Percentiles rank a stretch among this genome's conserved stretches.
Evolutionary conservation across 2,329 filamentous ascomycete genomes (phyloP).

Genomic region (Nemania sp.): DNA sequence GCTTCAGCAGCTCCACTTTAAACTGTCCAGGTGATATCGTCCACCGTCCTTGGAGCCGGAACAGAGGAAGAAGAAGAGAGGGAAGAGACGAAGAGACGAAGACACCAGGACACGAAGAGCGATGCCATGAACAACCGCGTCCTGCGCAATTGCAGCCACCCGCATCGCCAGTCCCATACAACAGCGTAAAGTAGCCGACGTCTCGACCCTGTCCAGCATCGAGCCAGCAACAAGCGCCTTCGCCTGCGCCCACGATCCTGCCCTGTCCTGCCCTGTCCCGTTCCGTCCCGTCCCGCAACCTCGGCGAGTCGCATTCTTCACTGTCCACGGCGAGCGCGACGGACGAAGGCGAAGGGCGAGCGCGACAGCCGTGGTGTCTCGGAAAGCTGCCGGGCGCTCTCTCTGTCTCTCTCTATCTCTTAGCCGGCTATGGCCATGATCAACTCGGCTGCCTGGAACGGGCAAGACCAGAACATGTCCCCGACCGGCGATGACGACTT

Average conservation of each 20-base stretch:
- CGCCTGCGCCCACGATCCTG: background rate
- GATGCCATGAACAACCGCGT: slow-evolving; percentile 17
- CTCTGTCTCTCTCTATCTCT: slow-evolving; percentile 1
- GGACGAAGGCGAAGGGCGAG: too few relatives aligned
- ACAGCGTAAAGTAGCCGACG: background rate
- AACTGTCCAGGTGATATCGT: background rate
- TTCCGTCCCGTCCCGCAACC: background rate
- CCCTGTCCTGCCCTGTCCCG: too few relatives aligned
- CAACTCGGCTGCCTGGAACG: slow-evolving; percentile 59
- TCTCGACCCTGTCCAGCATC: background rate
- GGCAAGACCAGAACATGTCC: slow-evolving; percentile 60
- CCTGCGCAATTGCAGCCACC: slow-evolving; percentile 14
- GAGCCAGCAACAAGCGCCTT: slow-evolving; percentile 1
- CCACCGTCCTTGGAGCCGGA: background rate
- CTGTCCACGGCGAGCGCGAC: background rate
- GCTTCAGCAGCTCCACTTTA: slow-evolving; percentile 15
- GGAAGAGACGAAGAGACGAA: too few relatives aligned
- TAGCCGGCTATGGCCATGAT: slow-evolving; percentile 50
- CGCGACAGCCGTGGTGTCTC: slow-evolving; percentile 1
- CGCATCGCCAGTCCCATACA: background rate
- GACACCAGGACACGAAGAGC: background rate
- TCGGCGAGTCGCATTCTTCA: slow-evolving; percentile 13
- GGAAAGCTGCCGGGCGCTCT: slow-evolving; percentile 3
- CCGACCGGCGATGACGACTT: slow-evolving; percentile 63
- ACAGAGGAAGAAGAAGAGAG: too few relatives aligned